Base-by-base conservation (phyloP, 1,284 basidiomycete species). In the Ceratobasidium sp. region DNA sequence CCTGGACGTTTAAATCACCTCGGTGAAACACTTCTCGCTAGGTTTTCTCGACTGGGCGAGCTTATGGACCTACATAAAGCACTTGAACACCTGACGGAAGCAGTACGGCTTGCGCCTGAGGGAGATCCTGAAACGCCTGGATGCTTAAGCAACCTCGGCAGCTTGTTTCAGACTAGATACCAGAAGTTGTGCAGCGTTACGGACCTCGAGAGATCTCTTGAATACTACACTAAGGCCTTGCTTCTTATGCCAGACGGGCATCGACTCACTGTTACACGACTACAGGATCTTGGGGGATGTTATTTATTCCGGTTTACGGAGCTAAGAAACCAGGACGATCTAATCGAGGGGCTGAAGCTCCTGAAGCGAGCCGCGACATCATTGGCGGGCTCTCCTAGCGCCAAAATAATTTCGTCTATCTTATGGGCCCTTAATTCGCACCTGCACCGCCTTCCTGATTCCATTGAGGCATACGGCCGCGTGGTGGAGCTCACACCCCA, bases 401-500 rank as follows among this genome's bases (percentile, higher is more conserved):
- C 15, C 18, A 53, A 53, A 53, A 53, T 53, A 20, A 18, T 7
- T 6, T 20, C 20, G 6, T 53, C 20, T 20, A 6, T 53, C 6
- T n/a, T n/a, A 6, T 53, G 51, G 51, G 51, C 51, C 18, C 46
- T 10, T 13, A 18, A 10, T 49, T 18, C 51, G 51, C 20, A n/a
- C 20, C 18, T 20, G 6, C 20, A 53, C 20, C 13, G 51, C 51
- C 20, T 18, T n/a, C 18, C 51, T n/a, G 51, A 53, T 53, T 20
- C 6, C 20, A 28, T 69, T 49, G 46, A 60, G 10, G 75, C 75
- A 39, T 77, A 67, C 49, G 10, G 39, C 1, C 40, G 7, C 15
- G 66, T 51, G 3, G 28, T 77, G 5, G 23, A 42, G 13, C 26
- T 77, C 12, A 23, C 69, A 23, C 75, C 75, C 10, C 64, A 58